These are phyloP conservation scores for Kwoniella botswanensis DNA, from an alignment of 768 basidiomycete species.

Conservation along the genomic window DNA sequence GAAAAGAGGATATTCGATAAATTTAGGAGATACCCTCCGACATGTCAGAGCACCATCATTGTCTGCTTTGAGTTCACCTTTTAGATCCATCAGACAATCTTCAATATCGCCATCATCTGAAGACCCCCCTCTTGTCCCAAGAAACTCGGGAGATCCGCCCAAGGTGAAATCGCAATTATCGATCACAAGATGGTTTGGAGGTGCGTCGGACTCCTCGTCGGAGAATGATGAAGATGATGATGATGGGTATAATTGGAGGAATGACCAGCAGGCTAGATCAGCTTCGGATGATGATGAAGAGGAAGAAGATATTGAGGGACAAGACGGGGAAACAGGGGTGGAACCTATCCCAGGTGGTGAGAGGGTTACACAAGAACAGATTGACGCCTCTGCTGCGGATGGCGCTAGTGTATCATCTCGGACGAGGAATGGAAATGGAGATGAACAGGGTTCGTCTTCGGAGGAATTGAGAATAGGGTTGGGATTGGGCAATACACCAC, in stretches of 20 bases:
- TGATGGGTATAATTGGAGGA: conserved; percentile 14
- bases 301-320: neutral
- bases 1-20: conserved; percentile 19
- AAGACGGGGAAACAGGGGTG: conserved; percentile 8
- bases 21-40: conserved; percentile 42
- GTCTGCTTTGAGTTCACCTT: conserved; percentile 38
- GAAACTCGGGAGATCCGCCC: neutral
- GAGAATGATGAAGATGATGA: conserved; percentile 15
- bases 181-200: conserved; percentile 39
- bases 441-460: neutral
- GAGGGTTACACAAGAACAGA: conserved; percentile 24
- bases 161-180: conserved; percentile 25
- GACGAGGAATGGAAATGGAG: neutral
- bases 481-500: too few relatives aligned
- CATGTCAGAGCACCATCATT: conserved; percentile 39
- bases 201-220: conserved; percentile 29
- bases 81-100: conserved; percentile 28
- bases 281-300: conserved; percentile 17
- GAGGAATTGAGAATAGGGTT: too few relatives aligned
- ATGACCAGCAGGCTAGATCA: neutral
- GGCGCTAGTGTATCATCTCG: conserved; percentile 2
- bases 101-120: conserved; percentile 3
- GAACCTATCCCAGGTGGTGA: conserved; percentile 41
- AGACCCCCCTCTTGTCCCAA: neutral
- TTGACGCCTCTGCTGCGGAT: conserved; percentile 13